These are phyloP conservation scores for Suillus luteus DNA, from an alignment of 768 basidiomycete genomes.

Conservation along the genomic window DNA sequence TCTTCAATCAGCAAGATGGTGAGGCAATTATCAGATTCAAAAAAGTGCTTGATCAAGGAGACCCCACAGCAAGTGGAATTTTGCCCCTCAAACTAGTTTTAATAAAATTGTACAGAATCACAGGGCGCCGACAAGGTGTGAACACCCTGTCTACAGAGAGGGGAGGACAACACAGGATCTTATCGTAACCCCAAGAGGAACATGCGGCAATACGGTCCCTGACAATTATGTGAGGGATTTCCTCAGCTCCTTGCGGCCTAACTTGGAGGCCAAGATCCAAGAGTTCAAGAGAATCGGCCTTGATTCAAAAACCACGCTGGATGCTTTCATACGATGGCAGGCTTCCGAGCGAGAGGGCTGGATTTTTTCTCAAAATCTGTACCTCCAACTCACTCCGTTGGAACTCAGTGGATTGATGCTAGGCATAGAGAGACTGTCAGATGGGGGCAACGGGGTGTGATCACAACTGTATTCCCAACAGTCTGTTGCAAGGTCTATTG, in stretches of 20 bases:
- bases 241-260: constrained; percentile 24
- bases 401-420: constrained; percentile 23
- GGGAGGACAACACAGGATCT: not conserved
- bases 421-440: constrained; percentile 11
- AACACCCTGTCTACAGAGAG: not conserved
- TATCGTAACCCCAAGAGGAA: not conserved
- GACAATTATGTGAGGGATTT: constrained; percentile 18
- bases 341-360: constrained; percentile 18
- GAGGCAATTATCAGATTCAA: not conserved
- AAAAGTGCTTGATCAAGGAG: not conserved
- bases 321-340: constrained; percentile 28
- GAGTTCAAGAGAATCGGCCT: constrained; percentile 26
- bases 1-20: not conserved
- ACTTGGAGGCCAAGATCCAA: constrained; percentile 22
- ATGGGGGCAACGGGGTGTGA: not conserved
- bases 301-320: constrained; percentile 23
- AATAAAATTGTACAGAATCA: not conserved
- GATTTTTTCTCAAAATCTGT: constrained; percentile 16
- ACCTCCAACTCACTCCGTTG: constrained; percentile 24
- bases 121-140: not conserved
- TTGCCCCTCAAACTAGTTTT: too few species aligned
- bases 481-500: constrained; percentile 1
- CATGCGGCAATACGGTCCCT: not conserved
- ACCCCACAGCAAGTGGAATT: not conserved
- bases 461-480: not conserved